These are phyloP conservation scores for Aspergillus tubingensis DNA, from an alignment of 2,329 filamentous ascomycete genomes.

Conservation along the genomic window DNA sequence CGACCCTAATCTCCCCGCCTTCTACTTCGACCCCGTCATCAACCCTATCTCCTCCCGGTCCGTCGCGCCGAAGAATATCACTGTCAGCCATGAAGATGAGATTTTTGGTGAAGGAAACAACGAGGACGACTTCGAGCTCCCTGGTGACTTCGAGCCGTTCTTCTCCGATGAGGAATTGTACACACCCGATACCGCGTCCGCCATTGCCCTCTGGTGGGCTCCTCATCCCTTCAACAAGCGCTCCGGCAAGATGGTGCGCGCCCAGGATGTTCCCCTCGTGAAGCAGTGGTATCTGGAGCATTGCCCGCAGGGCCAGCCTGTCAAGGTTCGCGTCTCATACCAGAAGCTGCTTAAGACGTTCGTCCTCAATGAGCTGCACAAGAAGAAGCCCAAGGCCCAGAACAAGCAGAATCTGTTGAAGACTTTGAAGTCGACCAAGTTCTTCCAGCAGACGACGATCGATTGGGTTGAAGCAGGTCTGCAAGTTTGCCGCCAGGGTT, in stretches of 20 bases:
- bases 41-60: slow-evolving; percentile 96
- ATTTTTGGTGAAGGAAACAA: slow-evolving; percentile 82
- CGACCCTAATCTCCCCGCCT: slow-evolving; percentile 85
- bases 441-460: slow-evolving; percentile 98
- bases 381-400: slow-evolving; percentile 90
- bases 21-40: slow-evolving; percentile 97
- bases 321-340: slow-evolving; percentile 97
- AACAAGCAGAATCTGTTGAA: slow-evolving; percentile 90
- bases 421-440: slow-evolving; percentile 93
- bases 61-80: slow-evolving; percentile 92
- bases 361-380: slow-evolving; percentile 94
- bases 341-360: slow-evolving; percentile 96
- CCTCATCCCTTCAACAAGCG: slow-evolving; percentile 93
- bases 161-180: slow-evolving; percentile 85
- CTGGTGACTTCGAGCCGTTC: slow-evolving; percentile 80
- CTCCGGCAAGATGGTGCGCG: slow-evolving; percentile 93
- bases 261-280: slow-evolving; percentile 92
- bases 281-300: slow-evolving; percentile 99
- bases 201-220: slow-evolving; percentile 96
- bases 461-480: slow-evolving; percentile 99
- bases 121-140: slow-evolving; percentile 82
- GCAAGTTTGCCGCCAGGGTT: slow-evolving; percentile 96
- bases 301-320: slow-evolving; percentile 83
- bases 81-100: slow-evolving; percentile 87
- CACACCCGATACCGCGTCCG: slow-evolving; percentile 83